Evolutionary conservation across 2,329 filamentous ascomycete species (phyloP).

Genomic region (Pseudopithomyces chartarum): DNA sequence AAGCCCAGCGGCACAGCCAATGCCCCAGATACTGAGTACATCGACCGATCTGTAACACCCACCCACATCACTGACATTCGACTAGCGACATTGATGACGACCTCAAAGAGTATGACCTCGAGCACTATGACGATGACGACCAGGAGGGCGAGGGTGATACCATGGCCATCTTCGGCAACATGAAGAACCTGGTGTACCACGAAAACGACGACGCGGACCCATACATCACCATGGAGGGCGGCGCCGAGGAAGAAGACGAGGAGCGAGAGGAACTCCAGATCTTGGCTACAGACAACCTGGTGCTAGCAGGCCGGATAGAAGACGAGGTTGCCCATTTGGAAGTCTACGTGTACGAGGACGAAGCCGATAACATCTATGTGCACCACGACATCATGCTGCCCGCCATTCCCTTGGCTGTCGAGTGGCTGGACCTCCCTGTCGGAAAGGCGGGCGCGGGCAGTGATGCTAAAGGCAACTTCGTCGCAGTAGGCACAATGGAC

Average conservation of each 20-base stretch:
- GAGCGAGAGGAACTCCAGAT: constrained; percentile 95
- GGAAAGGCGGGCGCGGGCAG: constrained; percentile 61
- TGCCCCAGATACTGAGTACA: constrained; percentile 24
- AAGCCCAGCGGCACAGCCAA: constrained; percentile 18
- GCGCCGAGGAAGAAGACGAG: constrained; percentile 75
- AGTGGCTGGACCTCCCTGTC: constrained; percentile 94
- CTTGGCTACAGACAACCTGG: constrained; percentile 86
- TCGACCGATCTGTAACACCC: neutral
- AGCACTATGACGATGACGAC: constrained; percentile 90
- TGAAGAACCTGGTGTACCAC: constrained; percentile 92
- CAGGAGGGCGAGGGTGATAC: constrained; percentile 72
- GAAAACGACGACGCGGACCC: constrained; percentile 93
- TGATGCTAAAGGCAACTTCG: constrained; percentile 81
- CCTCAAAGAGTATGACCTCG: constrained; percentile 93
- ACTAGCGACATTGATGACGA: constrained; percentile 70
- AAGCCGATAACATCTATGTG: constrained; percentile 94
- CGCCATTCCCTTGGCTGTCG: constrained; percentile 90
- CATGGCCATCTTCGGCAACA: constrained; percentile 93
- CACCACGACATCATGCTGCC: constrained; percentile 99
- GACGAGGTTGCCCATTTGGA: constrained; percentile 97
- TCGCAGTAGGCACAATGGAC: constrained; percentile 95
- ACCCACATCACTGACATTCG: constrained; percentile 14
- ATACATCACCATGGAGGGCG: constrained; percentile 85
- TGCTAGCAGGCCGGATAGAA: constrained; percentile 91
- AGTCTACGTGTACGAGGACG: constrained; percentile 96